Evolutionary conservation across 768 basidiomycete genomes (phyloP), one percentile per base, ranked within the genome.

Genomic region (Clavulina sp.): DNA sequence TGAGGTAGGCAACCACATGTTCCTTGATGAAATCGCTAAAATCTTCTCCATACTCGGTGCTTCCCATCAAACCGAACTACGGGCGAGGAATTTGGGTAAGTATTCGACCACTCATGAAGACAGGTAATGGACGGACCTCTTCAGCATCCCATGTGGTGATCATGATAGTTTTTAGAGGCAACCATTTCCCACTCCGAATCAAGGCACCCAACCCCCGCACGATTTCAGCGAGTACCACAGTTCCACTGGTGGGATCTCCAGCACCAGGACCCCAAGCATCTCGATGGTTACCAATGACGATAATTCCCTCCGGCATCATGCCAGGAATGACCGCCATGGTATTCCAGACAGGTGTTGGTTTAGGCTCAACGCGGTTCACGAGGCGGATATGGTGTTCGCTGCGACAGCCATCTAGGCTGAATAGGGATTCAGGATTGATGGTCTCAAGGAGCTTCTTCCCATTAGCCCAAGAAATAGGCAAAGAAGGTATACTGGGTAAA

Each of bases 11-110:
- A 13, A 85, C 88, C 41, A 80, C 83, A 55, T 91, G 75, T 31
- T 80, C 69, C 36, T 74, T 71, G 36, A 96, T 76, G 78, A 82
- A 93, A 18, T 75, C 70, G 0, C 77, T 61, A 60, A 93, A 96
- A 61, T 96, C 93, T 63, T 96, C 93, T 2, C 80, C 88, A 75
- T 82, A 93, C 64, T 96, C 93, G 3, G 86, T 92, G 60, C 80
- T 84, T 24, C 92, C 92, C 32, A 85, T 62, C 38, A 88, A 71
- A 28, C 84, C 84, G 50, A 74, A 73, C 72, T 61, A 19, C 36
- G 16, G 36, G 18, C 34, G 34, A 38, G 7, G 16, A 34, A 31
- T 3, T 2, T 21, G 23, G 30, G 4, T 32, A 38, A 38, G 34
- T 38, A 24, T 30, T 1, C 38, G 19, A 29, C 36, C 34, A 16